Evolutionary conservation across 2,329 filamentous ascomycete species (phyloP).

Genomic region (Calonectria ilicicola): DNA sequence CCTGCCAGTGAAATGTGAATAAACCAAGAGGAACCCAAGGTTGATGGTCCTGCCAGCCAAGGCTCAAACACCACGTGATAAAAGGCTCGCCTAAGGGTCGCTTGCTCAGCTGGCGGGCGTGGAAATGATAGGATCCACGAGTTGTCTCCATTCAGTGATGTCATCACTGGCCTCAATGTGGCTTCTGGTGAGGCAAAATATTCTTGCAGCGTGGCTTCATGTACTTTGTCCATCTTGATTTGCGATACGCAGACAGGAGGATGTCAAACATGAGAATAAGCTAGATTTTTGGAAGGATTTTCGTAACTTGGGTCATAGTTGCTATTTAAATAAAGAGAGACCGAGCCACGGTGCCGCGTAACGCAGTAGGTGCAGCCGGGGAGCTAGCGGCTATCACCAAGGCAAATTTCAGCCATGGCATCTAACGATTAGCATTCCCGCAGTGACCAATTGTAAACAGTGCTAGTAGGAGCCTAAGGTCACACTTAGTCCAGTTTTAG

Average conservation of each 20-base stretch:
- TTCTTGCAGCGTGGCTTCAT: not conserved
- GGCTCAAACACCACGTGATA: conserved; percentile 50
- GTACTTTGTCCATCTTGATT: conserved; percentile 5
- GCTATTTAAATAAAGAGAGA: not conserved
- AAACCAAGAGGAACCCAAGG: conserved; percentile 34
- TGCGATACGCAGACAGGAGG: not conserved
- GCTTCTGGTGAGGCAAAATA: conserved; percentile 3
- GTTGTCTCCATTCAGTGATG: conserved; percentile 49
- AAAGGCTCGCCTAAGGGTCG: conserved; percentile 36
- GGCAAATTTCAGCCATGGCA: not conserved
- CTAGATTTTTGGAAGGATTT: not conserved
- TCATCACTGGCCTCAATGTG: conserved; percentile 41
- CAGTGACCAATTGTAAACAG: not conserved
- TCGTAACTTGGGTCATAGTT: not conserved
- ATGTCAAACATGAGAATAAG: no score
- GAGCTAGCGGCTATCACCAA: not conserved
- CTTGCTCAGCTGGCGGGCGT: conserved; percentile 38
- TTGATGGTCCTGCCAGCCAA: conserved; percentile 46
- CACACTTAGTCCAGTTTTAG: not conserved
- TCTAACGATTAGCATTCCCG: not conserved
- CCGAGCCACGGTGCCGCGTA: not conserved
- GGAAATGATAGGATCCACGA: conserved; percentile 51
- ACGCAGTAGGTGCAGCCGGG: no score
- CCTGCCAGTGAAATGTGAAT: conserved; percentile 29
- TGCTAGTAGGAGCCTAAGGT: not conserved